phyloP scores from a whole-genome alignment of 2,329 filamentous ascomycete genomes.

The Trichothecium roseum region DNA sequence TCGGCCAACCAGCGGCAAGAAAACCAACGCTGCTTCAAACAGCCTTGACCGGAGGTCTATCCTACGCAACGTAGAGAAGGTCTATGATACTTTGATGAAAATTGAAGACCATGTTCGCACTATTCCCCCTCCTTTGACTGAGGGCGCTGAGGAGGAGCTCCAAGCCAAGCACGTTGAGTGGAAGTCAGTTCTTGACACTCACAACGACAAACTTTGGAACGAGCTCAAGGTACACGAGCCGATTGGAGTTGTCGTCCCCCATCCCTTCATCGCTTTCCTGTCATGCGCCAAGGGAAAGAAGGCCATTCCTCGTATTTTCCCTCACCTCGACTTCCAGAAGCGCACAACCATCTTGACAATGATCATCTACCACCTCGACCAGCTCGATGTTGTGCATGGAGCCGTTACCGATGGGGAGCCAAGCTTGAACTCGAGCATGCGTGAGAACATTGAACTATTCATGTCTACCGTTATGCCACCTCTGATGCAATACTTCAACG shows the following conservation, averaged over 20 bases:
- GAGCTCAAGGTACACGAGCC: constrained; percentile 89
- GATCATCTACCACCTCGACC: constrained; percentile 87
- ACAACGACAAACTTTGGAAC: constrained; percentile 75
- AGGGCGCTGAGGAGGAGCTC: constrained; percentile 49
- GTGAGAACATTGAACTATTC: constrained; percentile 90
- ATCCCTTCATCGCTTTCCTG: constrained; percentile 93
- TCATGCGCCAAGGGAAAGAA: constrained; percentile 96
- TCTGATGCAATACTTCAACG: constrained; percentile 80
- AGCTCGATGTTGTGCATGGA: constrained; percentile 77
- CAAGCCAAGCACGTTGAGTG: constrained; percentile 71
- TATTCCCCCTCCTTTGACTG: constrained; percentile 54
- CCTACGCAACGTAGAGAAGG: constrained; percentile 75
- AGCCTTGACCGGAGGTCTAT: constrained; percentile 73
- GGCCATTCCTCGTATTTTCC: constrained; percentile 87
- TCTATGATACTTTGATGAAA: constrained; percentile 82
- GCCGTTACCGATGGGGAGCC: constrained; percentile 66
- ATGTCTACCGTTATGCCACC: constrained; percentile 79
- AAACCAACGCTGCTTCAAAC: constrained; percentile 18
- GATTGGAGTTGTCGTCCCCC: constrained; percentile 64
- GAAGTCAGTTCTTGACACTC: constrained; percentile 44
- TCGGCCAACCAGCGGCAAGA: constrained; percentile 39
- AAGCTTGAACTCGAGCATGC: constrained; percentile 60
- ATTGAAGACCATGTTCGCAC: constrained; percentile 87
- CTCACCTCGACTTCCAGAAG: constrained; percentile 84
- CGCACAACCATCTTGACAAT: constrained; percentile 92